These are phyloP conservation scores for Mycena crocata DNA, from an alignment of 768 basidiomycete species.

Conservation along the genomic window DNA sequence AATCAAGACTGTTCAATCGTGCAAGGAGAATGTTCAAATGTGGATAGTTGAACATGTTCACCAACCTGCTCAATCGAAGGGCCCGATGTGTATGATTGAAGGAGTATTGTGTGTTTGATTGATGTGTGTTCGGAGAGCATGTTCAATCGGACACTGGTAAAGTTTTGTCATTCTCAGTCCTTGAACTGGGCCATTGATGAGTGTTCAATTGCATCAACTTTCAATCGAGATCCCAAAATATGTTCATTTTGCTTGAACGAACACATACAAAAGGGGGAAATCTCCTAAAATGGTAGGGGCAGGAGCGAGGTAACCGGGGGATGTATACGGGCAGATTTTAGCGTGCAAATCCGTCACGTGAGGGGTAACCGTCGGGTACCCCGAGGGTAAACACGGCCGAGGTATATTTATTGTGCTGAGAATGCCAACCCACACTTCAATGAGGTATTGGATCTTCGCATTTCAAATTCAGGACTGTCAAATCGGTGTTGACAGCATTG, in stretches of 20 bases:
- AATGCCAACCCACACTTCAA: no score
- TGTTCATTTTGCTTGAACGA: slow-evolving; percentile 3
- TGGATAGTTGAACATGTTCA: background rate
- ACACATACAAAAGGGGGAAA: background rate
- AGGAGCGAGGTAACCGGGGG: background rate
- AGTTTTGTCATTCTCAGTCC: no score
- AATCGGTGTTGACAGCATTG: no score
- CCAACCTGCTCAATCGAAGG: background rate
- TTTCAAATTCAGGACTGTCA: no score
- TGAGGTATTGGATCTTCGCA: no score
- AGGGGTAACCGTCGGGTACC: background rate
- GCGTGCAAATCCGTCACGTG: background rate
- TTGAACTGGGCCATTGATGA: no score
- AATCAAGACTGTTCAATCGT: no score
- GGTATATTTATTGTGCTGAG: no score
- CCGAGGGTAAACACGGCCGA: no score
- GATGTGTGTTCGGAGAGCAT: background rate
- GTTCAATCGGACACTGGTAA: background rate
- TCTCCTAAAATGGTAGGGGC: background rate
- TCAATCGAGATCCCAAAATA: background rate
- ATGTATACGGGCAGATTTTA: background rate
- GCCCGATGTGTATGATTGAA: background rate
- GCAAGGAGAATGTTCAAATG: background rate
- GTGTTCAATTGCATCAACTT: background rate
- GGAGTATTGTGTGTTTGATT: background rate